Conservation (phyloP, 192 early-diverging fungal species). For the Backusella australiensis region DNA sequence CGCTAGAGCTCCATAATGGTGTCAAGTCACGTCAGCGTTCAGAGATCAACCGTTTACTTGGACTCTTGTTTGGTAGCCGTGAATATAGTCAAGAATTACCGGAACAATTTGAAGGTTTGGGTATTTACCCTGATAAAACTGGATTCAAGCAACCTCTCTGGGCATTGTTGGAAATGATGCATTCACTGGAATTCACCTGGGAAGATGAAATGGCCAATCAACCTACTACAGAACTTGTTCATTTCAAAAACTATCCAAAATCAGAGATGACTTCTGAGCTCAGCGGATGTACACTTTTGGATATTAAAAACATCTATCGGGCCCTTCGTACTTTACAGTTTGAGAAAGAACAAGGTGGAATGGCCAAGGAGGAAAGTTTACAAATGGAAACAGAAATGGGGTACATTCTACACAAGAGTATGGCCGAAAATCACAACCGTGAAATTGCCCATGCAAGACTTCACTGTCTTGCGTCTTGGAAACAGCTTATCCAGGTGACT, state of each 20-base stretch:
- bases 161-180: slow-evolving; percentile 72
- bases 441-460: slow-evolving; percentile 68
- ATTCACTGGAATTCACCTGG: slow-evolving; percentile 64
- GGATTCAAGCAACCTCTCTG: slow-evolving; percentile 62
- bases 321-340: not conserved
- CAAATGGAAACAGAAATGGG: slow-evolving; percentile 53
- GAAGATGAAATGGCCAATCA: slow-evolving; percentile 36
- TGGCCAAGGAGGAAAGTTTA: not conserved
- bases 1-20: slow-evolving; percentile 78
- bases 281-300: slow-evolving; percentile 57
- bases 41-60: slow-evolving; percentile 33
- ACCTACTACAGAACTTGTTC: slow-evolving; percentile 28
- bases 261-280: slow-evolving; percentile 35
- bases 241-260: slow-evolving; percentile 28
- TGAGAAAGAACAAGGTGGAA: not conserved
- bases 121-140: slow-evolving; percentile 12
- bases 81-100: not conserved
- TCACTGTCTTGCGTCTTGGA: slow-evolving; percentile 79
- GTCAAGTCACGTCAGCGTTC: slow-evolving; percentile 37
- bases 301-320: slow-evolving; percentile 43
- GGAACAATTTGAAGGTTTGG: not conserved
- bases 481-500: slow-evolving; percentile 72
- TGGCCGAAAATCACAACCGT: slow-evolving; percentile 70
- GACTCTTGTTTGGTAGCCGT: slow-evolving; percentile 25
- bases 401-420: slow-evolving; percentile 58